These are phyloP conservation scores for Rhododendron mucronatum DNA, from an alignment of 148 eudicot species.

Conservation along the genomic window DNA sequence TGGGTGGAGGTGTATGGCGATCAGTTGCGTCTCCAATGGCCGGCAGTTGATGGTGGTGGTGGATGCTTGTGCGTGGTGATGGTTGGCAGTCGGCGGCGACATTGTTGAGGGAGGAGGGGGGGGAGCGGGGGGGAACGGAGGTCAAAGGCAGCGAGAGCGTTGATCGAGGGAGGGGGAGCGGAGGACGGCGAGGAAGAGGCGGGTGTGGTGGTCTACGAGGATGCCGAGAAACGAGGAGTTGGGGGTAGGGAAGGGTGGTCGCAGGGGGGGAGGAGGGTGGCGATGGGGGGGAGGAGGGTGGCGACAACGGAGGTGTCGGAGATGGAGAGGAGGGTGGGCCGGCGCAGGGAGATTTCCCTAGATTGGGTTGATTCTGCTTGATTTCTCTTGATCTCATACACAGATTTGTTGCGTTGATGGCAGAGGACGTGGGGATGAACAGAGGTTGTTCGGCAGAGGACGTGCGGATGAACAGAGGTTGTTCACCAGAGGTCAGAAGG, in stretches of 20 bases:
- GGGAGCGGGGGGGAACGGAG: constrained; percentile 30
- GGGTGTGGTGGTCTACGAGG: constrained; percentile 36
- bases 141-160: constrained; percentile 61
- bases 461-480: too few relatives aligned
- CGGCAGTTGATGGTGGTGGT: too few relatives aligned
- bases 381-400: too few relatives aligned
- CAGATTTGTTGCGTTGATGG: too few relatives aligned
- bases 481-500: too few relatives aligned
- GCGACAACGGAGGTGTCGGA: constrained; percentile 68
- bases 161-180: constrained; percentile 25
- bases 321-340: constrained; percentile 44
- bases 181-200: constrained; percentile 66
- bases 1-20: too few relatives aligned
- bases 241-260: constrained; percentile 29
- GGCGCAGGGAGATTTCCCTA: constrained; percentile 28
- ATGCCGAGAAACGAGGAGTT: constrained; percentile 60
- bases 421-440: too few relatives aligned
- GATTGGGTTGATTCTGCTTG: too few relatives aligned
- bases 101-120: constrained; percentile 45
- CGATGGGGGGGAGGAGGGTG: constrained; percentile 37
- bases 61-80: too few relatives aligned
- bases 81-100: constrained; percentile 45
- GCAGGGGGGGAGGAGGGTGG: constrained; percentile 32
- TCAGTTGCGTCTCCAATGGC: too few relatives aligned
- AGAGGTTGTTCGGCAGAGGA: too few relatives aligned